Conservation (phyloP, 2,329 filamentous ascomycete species). For the Fusarium sp. region DNA sequence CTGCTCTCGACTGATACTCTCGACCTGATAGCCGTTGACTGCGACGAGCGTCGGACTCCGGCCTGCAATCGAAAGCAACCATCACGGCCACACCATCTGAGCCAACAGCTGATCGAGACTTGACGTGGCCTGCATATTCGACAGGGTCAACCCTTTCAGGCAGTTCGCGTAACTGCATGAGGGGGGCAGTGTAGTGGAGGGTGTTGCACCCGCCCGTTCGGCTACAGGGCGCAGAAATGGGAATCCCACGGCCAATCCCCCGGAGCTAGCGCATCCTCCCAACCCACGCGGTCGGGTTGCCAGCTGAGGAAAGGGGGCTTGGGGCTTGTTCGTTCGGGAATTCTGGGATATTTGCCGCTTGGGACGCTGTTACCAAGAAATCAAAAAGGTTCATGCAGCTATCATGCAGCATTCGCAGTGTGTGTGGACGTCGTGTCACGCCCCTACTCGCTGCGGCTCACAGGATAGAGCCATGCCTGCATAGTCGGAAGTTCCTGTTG, state of each 20-base stretch:
- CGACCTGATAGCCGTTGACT: neutral
- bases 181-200: neutral
- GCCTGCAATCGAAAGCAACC: neutral
- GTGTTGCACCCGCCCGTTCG: neutral
- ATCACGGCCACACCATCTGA: neutral
- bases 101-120: slow-evolving; percentile 1
- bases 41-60: neutral
- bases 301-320: neutral
- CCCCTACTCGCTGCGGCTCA: slow-evolving; percentile 7
- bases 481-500: neutral
- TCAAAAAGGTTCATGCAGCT: slow-evolving; percentile 9
- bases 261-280: neutral
- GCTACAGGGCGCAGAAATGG: neutral
- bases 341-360: neutral
- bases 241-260: neutral
- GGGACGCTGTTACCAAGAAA: neutral
- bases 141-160: neutral
- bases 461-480: neutral
- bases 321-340: neutral
- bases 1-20: neutral
- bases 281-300: neutral
- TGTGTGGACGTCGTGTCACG: slow-evolving; percentile 10
- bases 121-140: neutral
- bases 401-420: neutral
- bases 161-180: neutral